These are phyloP conservation scores for Xylaria nigripes DNA, from an alignment of 495 filamentous ascomycete genomes.

Conservation along the genomic window DNA sequence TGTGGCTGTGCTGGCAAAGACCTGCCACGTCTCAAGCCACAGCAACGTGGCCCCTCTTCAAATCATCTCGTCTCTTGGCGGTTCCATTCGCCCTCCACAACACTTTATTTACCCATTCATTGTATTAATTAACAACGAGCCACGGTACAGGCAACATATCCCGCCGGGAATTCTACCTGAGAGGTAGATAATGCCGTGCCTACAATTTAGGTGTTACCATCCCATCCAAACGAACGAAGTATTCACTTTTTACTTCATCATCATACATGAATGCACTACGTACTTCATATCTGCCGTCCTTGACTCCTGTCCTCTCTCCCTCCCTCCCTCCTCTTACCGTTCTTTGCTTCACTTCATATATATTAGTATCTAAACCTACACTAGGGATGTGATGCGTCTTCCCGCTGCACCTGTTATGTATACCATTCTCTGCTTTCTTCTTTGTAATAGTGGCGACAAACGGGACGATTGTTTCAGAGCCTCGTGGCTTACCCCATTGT, in stretches of 20 bases:
- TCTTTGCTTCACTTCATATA: too few relatives aligned
- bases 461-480: conserved; percentile 7
- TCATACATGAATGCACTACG: not conserved
- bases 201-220: not conserved
- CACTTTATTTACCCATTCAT: too few relatives aligned
- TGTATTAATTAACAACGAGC: not conserved
- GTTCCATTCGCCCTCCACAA: not conserved
- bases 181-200: not conserved
- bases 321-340: not conserved
- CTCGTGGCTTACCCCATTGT: conserved; percentile 9
- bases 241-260: too few relatives aligned
- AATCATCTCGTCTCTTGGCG: not conserved
- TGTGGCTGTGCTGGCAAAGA: conserved; percentile 7
- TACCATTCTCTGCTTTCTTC: not conserved
- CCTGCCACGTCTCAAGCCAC: conserved; percentile 1
- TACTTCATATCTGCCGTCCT: not conserved
- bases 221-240: too few relatives aligned
- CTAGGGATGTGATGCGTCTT: conserved; percentile 1
- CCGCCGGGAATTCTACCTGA: not conserved
- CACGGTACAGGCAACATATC: not conserved
- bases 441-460: not conserved
- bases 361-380: not conserved
- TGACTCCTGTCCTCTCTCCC: not conserved
- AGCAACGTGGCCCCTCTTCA: conserved; percentile 1
- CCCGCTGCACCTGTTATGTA: conserved; percentile 6